Evolutionary conservation across 179 eudicot species (phyloP).

Genomic region (Carnegiea gigantea): DNA sequence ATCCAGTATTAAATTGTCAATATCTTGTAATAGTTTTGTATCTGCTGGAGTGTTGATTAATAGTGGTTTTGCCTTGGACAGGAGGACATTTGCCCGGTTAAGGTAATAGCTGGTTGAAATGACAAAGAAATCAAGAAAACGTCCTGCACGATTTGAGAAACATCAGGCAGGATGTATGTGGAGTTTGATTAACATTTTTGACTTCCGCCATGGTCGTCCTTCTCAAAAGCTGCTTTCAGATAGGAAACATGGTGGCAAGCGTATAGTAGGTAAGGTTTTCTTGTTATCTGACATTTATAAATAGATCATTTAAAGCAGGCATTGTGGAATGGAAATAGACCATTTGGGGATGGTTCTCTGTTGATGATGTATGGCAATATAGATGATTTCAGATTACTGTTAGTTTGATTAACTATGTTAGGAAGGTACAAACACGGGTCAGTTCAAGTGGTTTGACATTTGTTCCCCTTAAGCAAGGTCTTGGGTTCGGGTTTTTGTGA

Average conservation of each 20-base stretch:
- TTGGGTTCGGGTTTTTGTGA: no score
- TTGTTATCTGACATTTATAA: constrained; percentile 9
- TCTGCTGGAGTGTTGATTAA: neutral
- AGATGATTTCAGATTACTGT: neutral
- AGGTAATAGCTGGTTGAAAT: constrained; percentile 28
- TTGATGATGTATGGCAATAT: neutral
- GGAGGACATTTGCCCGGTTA: constrained; percentile 19
- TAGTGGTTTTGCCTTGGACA: neutral
- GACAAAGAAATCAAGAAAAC: constrained; percentile 60
- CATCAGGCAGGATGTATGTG: constrained; percentile 73
- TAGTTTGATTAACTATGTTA: neutral
- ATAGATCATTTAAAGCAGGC: neutral
- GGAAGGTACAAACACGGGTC: no score
- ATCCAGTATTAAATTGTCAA: neutral
- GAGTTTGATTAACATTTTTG: constrained; percentile 67
- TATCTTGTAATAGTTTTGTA: constrained; percentile 9
- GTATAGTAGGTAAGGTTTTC: constrained; percentile 47
- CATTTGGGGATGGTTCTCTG: constrained; percentile 3
- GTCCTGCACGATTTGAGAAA: constrained; percentile 38
- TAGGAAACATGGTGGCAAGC: constrained; percentile 50
- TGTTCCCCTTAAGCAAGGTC: no score
- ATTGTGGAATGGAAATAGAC: neutral
- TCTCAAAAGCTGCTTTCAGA: constrained; percentile 56
- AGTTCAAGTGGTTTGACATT: no score
- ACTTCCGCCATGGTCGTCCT: constrained; percentile 61